These are phyloP conservation scores for Pythium scleroteichum DNA, from an alignment of 352 stramenopile species.

Conservation along the genomic window DNA sequence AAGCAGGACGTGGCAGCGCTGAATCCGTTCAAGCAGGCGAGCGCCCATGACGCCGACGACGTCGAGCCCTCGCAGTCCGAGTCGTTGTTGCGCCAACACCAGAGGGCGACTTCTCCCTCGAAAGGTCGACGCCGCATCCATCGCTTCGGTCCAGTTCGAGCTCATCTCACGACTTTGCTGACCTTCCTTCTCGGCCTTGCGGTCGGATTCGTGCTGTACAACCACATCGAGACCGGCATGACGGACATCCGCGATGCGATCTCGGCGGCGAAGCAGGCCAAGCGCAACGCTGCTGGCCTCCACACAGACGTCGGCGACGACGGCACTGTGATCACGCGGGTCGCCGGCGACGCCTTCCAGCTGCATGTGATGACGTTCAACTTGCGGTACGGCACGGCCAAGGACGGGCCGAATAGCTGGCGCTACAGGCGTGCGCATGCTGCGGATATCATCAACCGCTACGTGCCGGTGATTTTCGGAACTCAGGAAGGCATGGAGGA, in stretches of 20 bases:
- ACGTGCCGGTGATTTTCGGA: slow-evolving; percentile 30
- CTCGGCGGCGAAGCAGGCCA: slow-evolving; percentile 3
- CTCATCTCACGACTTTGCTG: not conserved
- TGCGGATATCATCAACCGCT: slow-evolving; percentile 41
- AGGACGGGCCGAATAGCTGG: slow-evolving; percentile 36
- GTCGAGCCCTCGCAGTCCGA: not conserved
- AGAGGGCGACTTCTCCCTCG: not conserved
- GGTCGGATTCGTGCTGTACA: slow-evolving; percentile 9
- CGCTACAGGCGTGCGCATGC: slow-evolving; percentile 34
- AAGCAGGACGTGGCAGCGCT: slow-evolving; percentile 8
- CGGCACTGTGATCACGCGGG: slow-evolving; percentile 10
- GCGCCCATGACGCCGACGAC: not conserved
- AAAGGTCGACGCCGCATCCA: not conserved
- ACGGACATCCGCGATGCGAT: slow-evolving; percentile 10
- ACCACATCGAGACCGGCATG: slow-evolving; percentile 12
- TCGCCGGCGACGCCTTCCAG: slow-evolving; percentile 21
- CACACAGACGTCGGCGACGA: not conserved
- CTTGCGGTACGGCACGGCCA: slow-evolving; percentile 32
- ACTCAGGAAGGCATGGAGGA: slow-evolving; percentile 39
- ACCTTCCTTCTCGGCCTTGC: slow-evolving; percentile 7
- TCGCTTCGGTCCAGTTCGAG: not conserved
- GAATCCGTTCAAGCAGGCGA: slow-evolving; percentile 9
- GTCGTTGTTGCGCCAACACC: not conserved
- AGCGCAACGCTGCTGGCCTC: slow-evolving; percentile 2
- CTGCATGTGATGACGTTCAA: slow-evolving; percentile 46